Percentiles rank a stretch among this genome's conserved stretches.
phyloP scores from a whole-genome alignment of 805 yeast genomes.

The Saturnispora sekii region DNA sequence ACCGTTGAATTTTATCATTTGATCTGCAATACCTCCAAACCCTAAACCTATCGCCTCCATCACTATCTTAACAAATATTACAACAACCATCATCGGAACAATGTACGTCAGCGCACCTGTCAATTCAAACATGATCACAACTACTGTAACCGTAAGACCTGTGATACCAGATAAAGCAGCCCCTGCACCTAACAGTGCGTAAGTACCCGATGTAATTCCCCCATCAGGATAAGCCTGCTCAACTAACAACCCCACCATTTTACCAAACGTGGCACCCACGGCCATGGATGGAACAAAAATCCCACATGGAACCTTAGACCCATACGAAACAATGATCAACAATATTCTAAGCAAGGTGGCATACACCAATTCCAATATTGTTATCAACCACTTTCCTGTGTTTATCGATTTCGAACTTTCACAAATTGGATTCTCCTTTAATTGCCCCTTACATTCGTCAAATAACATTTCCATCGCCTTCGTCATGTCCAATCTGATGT shows the following conservation, averaged over 20 bases:
- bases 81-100: constrained; percentile 93
- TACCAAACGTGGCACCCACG: constrained; percentile 89
- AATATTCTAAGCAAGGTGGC: constrained; percentile 68
- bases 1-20: constrained; percentile 83
- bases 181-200: constrained; percentile 93
- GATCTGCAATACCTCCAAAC: constrained; percentile 85
- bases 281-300: constrained; percentile 96
- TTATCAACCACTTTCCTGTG: constrained; percentile 16
- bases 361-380: constrained; percentile 42
- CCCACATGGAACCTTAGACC: constrained; percentile 95
- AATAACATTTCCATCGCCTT: constrained; percentile 86
- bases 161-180: constrained; percentile 93
- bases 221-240: constrained; percentile 30
- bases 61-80: constrained; percentile 77
- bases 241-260: constrained; percentile 71
- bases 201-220: constrained; percentile 87
- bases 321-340: constrained; percentile 78
- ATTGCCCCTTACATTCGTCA: constrained; percentile 26
- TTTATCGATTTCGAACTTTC: constrained; percentile 34
- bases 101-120: constrained; percentile 92
- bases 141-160: constrained; percentile 85
- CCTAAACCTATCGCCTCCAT: constrained; percentile 65
- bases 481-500: constrained; percentile 83
- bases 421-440: no score
- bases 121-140: constrained; percentile 88